Evolutionary conservation across 2,329 filamentous ascomycete genomes (phyloP).

Genomic region (Bipolaris sorokiniana): DNA sequence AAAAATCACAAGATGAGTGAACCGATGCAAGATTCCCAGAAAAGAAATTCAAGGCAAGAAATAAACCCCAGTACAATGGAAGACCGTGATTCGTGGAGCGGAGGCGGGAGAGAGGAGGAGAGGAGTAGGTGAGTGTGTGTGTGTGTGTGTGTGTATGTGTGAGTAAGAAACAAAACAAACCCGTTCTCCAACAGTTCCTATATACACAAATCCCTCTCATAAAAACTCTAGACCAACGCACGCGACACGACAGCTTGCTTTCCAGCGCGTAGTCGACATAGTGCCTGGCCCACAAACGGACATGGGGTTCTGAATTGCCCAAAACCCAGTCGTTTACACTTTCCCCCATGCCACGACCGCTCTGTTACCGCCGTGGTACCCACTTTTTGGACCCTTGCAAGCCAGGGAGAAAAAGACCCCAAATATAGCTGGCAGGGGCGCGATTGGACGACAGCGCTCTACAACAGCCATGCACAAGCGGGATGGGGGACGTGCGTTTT

Average conservation of each 20-base stretch:
- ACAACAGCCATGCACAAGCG: neutral
- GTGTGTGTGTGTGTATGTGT: neutral
- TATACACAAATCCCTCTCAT: conserved; percentile 6
- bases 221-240: neutral
- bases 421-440: conserved; percentile 24
- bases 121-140: neutral
- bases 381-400: neutral
- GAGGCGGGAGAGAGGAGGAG: no score
- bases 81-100: no score
- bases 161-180: conserved; percentile 3
- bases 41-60: neutral
- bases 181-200: conserved; percentile 7
- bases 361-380: conserved; percentile 16
- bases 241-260: conserved; percentile 6
- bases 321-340: conserved; percentile 1
- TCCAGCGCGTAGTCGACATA: conserved; percentile 11
- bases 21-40: neutral
- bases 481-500: neutral
- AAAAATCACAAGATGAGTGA: neutral
- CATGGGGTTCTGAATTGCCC: neutral
- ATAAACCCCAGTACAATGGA: no score
- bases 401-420: conserved; percentile 20
- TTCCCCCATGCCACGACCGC: conserved; percentile 2
- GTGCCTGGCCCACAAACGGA: neutral
- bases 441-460: conserved; percentile 14